A percentile compares a stretch with the other conserved stretches of the same genome.
Evolutionary conservation across 2,329 filamentous ascomycete species (phyloP).

Genomic region (Paracoccidioides lutzii): DNA sequence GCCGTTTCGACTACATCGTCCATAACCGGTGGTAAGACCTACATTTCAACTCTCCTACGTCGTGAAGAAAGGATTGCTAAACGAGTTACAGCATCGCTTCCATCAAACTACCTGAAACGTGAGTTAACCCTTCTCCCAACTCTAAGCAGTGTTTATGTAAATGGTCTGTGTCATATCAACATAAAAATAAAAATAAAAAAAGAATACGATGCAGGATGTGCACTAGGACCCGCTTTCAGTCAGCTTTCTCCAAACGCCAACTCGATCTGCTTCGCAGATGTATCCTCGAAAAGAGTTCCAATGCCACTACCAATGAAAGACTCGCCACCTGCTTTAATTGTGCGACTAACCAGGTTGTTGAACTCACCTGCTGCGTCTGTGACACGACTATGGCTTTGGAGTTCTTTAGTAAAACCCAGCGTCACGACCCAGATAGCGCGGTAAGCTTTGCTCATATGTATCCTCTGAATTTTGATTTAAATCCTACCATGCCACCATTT

Average conservation of each 20-base stretch:
- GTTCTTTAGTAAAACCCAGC: constrained; percentile 38
- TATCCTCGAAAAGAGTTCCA: constrained; percentile 11
- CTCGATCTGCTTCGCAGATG: constrained; percentile 24
- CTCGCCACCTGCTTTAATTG: constrained; percentile 34
- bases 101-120: constrained; percentile 23
- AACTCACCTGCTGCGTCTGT: constrained; percentile 39
- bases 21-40: constrained; percentile 15
- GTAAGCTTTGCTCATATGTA: constrained; percentile 21
- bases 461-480: too few species aligned
- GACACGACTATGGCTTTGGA: constrained; percentile 34
- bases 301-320: constrained; percentile 10
- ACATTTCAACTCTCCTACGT: neutral
- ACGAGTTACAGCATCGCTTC: constrained; percentile 16
- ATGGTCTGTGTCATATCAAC: neutral
- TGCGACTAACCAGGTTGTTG: constrained; percentile 29
- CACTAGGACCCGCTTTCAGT: constrained; percentile 25
- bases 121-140: constrained; percentile 5
- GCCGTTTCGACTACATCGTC: constrained; percentile 16
- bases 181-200: neutral
- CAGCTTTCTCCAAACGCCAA: constrained; percentile 37
- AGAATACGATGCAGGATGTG: constrained; percentile 39
- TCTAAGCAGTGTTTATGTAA: neutral
- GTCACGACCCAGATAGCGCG: constrained; percentile 32
- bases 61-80: neutral
- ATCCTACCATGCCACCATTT: too few species aligned